Conservation (phyloP, 441 rosid genomes). For the Biscutella laevigata region DNA sequence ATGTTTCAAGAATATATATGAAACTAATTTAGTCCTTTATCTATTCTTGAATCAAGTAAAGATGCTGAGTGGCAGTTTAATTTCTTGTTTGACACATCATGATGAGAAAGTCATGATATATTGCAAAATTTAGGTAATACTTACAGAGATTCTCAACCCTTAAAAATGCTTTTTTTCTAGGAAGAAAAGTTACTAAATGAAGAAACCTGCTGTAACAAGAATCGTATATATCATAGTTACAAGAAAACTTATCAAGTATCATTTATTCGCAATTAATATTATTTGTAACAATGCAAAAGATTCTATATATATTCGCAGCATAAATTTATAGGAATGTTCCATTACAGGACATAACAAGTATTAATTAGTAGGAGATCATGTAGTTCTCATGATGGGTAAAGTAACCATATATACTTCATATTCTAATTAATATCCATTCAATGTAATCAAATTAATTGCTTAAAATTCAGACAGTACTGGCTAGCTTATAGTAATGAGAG, state of each 20-base stretch:
- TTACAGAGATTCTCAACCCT: conserved; percentile 7
- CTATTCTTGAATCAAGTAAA: neutral
- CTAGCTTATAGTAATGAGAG: no score
- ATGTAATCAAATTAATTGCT: no score
- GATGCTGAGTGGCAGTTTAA: conserved; percentile 9
- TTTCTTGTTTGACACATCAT: conserved; percentile 13
- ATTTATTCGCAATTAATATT: neutral
- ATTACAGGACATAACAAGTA: no score
- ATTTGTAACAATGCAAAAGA: neutral
- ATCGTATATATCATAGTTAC: neutral
- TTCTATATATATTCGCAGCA: neutral
- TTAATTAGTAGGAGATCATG: no score
- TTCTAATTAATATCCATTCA: no score
- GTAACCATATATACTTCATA: no score
- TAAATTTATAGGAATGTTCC: no score
- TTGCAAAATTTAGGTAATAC: conserved; percentile 15
- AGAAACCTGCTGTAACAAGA: conserved; percentile 19
- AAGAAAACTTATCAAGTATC: conserved; percentile 1
- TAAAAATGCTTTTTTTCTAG: conserved; percentile 4
- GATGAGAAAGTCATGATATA: conserved; percentile 15
- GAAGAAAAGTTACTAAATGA: conserved; percentile 20
- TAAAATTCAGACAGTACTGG: no score
- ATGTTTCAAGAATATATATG: neutral
- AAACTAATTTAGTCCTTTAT: neutral
- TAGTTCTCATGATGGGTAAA: no score